Evolutionary conservation across 2,329 filamentous ascomycete genomes (phyloP).

Genomic region (Pezicula radicicola): DNA sequence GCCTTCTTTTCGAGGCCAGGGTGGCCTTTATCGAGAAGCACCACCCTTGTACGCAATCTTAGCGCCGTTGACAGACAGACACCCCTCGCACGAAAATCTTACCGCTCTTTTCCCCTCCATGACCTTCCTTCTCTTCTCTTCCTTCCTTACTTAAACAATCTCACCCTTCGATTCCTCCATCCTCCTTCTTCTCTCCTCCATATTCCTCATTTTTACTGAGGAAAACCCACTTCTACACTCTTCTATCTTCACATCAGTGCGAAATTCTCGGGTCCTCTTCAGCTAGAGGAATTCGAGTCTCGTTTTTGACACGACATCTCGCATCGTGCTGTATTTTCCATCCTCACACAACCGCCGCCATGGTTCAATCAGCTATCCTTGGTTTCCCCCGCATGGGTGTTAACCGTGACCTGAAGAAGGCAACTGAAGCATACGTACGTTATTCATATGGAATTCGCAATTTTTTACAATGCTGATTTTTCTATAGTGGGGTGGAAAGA

Average conservation of each 20-base stretch:
- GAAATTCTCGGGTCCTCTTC: neutral
- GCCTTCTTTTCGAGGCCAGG: too few species aligned
- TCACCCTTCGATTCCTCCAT: too few species aligned
- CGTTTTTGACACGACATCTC: neutral
- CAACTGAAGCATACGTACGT: conserved; percentile 81
- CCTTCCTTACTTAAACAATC: neutral
- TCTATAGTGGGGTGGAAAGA: conserved; percentile 77
- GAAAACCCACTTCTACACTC: too few species aligned
- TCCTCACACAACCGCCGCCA: conserved; percentile 34
- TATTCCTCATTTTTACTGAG: too few species aligned
- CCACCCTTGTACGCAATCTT: too few species aligned
- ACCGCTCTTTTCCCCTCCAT: neutral
- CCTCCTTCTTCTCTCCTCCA: too few species aligned
- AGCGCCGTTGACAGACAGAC: too few species aligned
- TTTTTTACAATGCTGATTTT: conserved; percentile 33
- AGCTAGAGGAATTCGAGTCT: neutral
- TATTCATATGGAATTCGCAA: conserved; percentile 5
- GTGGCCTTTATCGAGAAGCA: too few species aligned
- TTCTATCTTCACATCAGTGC: too few species aligned
- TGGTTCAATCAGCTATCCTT: conserved; percentile 73
- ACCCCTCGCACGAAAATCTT: too few species aligned
- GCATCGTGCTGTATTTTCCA: conserved; percentile 1
- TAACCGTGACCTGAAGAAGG: conserved; percentile 99
- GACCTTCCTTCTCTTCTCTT: neutral
- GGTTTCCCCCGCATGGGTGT: conserved; percentile 99